phyloP scores from a whole-genome alignment of 1,284 basidiomycete genomes.

The Melampsora americana region DNA sequence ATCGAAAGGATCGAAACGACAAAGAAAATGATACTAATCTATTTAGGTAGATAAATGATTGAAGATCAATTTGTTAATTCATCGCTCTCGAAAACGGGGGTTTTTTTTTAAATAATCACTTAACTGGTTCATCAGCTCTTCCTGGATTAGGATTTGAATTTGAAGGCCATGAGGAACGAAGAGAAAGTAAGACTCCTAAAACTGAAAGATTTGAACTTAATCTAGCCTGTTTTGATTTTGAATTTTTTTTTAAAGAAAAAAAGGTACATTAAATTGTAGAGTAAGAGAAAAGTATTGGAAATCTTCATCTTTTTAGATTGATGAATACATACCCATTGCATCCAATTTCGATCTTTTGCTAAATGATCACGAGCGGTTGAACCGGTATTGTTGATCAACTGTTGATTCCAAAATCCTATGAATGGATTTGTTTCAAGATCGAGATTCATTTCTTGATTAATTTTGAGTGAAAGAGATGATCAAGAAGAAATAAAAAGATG shows the following conservation, averaged over 20 bases:
- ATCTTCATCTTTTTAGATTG: neutral
- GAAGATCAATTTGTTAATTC: too few species aligned
- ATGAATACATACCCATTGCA: constrained; percentile 32
- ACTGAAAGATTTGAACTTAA: neutral
- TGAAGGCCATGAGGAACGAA: neutral
- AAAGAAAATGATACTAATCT: neutral
- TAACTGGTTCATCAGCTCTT: neutral
- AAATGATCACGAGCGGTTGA: constrained; percentile 42
- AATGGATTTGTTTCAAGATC: neutral
- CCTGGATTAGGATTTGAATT: neutral
- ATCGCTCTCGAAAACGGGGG: too few species aligned
- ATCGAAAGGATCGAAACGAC: neutral
- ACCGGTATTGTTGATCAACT: constrained; percentile 18
- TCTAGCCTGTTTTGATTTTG: neutral
- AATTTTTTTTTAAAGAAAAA: too few species aligned
- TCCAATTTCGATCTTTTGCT: constrained; percentile 35
- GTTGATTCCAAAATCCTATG: neutral
- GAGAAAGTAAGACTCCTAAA: neutral
- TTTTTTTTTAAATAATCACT: too few species aligned
- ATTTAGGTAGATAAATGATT: too few species aligned
- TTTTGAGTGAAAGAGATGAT: too few species aligned
- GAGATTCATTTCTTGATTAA: too few species aligned
- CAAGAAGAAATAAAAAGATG: too few species aligned
- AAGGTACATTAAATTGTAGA: too few species aligned
- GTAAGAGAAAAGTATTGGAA: too few species aligned